Conservation (phyloP, 345 rosid genomes). For the Passiflora organensis region DNA sequence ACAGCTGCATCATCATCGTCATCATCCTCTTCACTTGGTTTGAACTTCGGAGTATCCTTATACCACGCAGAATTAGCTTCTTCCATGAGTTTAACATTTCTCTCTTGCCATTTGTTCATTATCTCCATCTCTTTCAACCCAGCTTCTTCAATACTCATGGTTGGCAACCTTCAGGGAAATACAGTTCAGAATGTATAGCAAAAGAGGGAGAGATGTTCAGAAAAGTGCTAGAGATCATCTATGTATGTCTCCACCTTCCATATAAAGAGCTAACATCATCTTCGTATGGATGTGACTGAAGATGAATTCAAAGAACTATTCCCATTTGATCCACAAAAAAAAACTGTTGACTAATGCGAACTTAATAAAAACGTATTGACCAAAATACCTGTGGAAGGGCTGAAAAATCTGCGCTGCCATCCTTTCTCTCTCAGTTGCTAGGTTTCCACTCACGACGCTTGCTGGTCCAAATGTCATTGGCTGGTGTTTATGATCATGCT, state of each 20-base stretch:
- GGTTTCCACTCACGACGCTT: slow-evolving; percentile 59
- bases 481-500: slow-evolving; percentile 89
- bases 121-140: slow-evolving; percentile 89
- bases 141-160: slow-evolving; percentile 99
- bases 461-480: slow-evolving; percentile 93
- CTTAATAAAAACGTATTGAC: no score
- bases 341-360: no score
- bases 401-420: slow-evolving; percentile 88
- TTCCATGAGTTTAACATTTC: slow-evolving; percentile 65
- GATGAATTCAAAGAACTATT: no score
- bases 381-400: slow-evolving; percentile 61
- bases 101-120: slow-evolving; percentile 92
- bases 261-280: no score
- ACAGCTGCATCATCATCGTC: slow-evolving; percentile 61
- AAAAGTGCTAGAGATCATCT: neutral
- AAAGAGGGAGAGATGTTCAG: no score
- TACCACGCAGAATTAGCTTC: slow-evolving; percentile 89
- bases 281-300: no score
- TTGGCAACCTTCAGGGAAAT: slow-evolving; percentile 62
- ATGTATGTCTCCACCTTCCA: neutral
- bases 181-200: neutral
- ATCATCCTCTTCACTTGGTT: slow-evolving; percentile 49
- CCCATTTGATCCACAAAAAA: no score
- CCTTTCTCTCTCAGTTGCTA: slow-evolving; percentile 71
- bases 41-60: slow-evolving; percentile 41